Base-by-base conservation (phyloP, 2,329 filamentous ascomycete genomes). In the Simplicillium sp. region DNA sequence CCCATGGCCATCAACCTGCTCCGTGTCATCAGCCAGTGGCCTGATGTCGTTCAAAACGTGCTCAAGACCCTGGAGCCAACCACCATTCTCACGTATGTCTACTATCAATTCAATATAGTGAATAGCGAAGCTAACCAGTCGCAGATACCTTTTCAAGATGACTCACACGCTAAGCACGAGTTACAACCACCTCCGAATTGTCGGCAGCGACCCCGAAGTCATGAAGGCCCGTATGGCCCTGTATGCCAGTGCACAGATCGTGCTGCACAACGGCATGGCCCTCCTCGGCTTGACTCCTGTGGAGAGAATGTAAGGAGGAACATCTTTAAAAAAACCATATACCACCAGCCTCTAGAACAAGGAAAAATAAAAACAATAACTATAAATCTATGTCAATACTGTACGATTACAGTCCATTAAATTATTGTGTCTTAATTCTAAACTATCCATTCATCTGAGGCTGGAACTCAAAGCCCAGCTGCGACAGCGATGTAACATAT, bases 11-110 rank as follows among this genome's bases (percentile, higher is more conserved):
- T 80, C 37, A 80, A 88, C 52, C 71, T 90, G 32, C 72, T 87
- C 48, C 78, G 88, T 28, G 71, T 84, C 36, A 72, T 94, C n/a
- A 74, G 82, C 8, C 84, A 88, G 56, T 94, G 85, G 75, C 88
- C 88, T 3, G 87, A 94, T 53, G 84, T 87, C 5, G 79, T 94
- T 44, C 70, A 82, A 55, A 90, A 90, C 62, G 89, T 87, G 0
- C 69, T 92, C 52, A 86, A 85, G 70, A 94, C 86, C 1, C 73
- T 88, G 16, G 88, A 94, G 62, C 86, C 86, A 15, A 73, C 70
- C 11, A 67, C 64, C 7, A 59, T 62, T 42, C 57, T 67, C 48
- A 66, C 62, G n/a, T 64, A 40, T 3, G 38, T 29, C n/a, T 7
- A 12, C 13, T 11, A 11, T 9, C 4, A 34, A 17, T 7, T 29